Conservation (phyloP, 2,329 filamentous ascomycete species). For the Plectosphaerella sp. region DNA sequence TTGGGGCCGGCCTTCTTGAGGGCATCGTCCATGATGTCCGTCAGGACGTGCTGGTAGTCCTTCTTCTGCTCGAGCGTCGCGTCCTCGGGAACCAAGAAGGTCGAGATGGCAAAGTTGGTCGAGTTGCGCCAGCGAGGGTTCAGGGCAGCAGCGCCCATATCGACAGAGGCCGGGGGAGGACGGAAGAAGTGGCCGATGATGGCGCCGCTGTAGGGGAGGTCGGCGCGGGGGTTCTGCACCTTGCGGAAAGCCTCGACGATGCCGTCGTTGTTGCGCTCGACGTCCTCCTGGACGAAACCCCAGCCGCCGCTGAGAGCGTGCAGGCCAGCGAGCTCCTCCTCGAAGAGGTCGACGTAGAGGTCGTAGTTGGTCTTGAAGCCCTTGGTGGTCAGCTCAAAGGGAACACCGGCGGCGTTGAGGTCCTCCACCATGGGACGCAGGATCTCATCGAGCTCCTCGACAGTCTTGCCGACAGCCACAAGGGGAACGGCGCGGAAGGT, state of each 20-base stretch:
- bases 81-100: slow-evolving; percentile 25
- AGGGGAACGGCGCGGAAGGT: slow-evolving; percentile 33
- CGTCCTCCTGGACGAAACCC: slow-evolving; percentile 29
- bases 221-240: slow-evolving; percentile 18
- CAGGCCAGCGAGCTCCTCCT: slow-evolving; percentile 25
- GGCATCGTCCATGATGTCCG: slow-evolving; percentile 27
- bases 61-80: slow-evolving; percentile 37
- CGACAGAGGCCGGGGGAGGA: slow-evolving; percentile 19
- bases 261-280: slow-evolving; percentile 25
- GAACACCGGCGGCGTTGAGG: slow-evolving; percentile 20
- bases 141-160: slow-evolving; percentile 30
- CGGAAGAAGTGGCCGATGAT: slow-evolving; percentile 34
- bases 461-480: slow-evolving; percentile 29
- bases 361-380: slow-evolving; percentile 27
- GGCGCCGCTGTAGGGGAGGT: slow-evolving; percentile 18
- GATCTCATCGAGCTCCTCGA: slow-evolving; percentile 25
- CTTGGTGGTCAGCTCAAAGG: slow-evolving; percentile 20
- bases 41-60: slow-evolving; percentile 32
- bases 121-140: slow-evolving; percentile 32
- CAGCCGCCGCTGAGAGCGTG: slow-evolving; percentile 32
- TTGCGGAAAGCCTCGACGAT: slow-evolving; percentile 30
- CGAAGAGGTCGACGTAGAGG: slow-evolving; percentile 32
- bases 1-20: slow-evolving; percentile 30
- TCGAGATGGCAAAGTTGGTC: slow-evolving; percentile 28
- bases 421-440: slow-evolving; percentile 29